Base-by-base conservation (phyloP, 2,329 filamentous ascomycete species). In the Alternaria triticimaculans region DNA sequence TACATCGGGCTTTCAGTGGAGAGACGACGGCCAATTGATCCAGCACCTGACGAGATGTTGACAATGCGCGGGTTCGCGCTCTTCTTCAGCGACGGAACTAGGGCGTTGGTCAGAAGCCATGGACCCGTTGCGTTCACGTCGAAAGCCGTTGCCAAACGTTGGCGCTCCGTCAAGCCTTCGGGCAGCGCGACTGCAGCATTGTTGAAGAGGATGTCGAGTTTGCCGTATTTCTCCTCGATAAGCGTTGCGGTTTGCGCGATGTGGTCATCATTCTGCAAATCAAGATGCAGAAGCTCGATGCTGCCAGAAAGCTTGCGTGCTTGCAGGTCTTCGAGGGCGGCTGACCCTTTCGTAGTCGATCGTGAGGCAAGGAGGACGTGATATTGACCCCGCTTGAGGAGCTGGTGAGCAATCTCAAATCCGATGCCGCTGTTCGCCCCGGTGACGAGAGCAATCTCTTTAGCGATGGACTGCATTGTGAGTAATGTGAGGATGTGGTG, bases 361-460 rank as follows among this genome's bases (percentile, higher is more conserved):
- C 75, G 74, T 6, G 71, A 65, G 10, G 68, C 63, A 6, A 77
- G 44, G 9, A 76, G 63, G 7, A 77, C 70, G 49, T 76, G 71
- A 64, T 82, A 81, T n/a, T 67, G 70, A 30, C 72, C 74, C 41
- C 76, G 68, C 4, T 79, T 67, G 9, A 83, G 78, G 2, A 81
- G 76, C 41, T 80, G 74, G 55, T 78, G 75, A 7, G 80, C 81
- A 10, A 83, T 78, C 60, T 84, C 84, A 62, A 81, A 82, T 28
- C 85, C 85, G 25, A 87, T 84, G 56, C 85, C 85, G 57, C 79
- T 80, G 67, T 83, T 86, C 21, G 79, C 82, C 8, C 80, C 80
- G 3, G 79, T 81, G 53, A 81, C 67, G 1, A 80, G 70, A n/a
- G 77, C 72, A 18, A 81, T 72, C 6, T 72, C 72, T 60, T 79